Conservation (phyloP, 768 basidiomycete species). For the Lepiota venenata region DNA sequence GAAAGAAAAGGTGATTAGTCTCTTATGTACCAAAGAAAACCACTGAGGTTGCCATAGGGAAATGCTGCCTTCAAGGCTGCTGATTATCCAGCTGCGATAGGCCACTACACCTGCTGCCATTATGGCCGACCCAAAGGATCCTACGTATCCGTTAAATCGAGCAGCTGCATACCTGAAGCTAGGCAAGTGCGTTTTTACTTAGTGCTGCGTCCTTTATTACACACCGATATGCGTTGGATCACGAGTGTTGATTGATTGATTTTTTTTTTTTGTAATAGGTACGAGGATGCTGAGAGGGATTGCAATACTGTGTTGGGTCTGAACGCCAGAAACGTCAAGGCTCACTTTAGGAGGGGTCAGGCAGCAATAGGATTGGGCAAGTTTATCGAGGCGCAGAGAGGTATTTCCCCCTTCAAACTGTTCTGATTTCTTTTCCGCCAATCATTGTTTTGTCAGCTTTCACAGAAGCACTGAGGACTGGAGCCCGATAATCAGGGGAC, state of each 20-base stretch:
- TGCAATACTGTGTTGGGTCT: conserved; percentile 63
- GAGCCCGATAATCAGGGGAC: conserved; percentile 67
- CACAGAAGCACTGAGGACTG: conserved; percentile 44
- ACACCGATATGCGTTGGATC: background rate
- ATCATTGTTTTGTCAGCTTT: conserved; percentile 49
- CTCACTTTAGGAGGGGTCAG: conserved; percentile 73
- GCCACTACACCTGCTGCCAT: conserved; percentile 85
- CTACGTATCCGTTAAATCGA: conserved; percentile 83
- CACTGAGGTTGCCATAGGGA: conserved; percentile 47
- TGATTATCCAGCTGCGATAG: conserved; percentile 76
- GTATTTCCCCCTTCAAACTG: conserved; percentile 33
- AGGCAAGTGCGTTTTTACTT: conserved; percentile 75
- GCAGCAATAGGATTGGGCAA: conserved; percentile 58
- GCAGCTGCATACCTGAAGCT: conserved; percentile 92
- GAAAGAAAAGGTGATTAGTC: conserved; percentile 31
- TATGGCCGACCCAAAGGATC: conserved; percentile 63
- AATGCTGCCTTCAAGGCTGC: conserved; percentile 83
- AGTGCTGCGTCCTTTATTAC: background rate
- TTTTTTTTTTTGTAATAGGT: conserved; percentile 35
- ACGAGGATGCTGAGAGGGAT: conserved; percentile 79
- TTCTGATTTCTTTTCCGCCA: background rate
- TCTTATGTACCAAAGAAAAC: background rate
- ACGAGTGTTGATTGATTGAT: conserved; percentile 13
- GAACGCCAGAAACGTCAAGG: conserved; percentile 67
- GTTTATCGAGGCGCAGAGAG: conserved; percentile 56